phyloP scores from a whole-genome alignment of 306 rosid genomes.

The Pyrus bretschneideri region DNA sequence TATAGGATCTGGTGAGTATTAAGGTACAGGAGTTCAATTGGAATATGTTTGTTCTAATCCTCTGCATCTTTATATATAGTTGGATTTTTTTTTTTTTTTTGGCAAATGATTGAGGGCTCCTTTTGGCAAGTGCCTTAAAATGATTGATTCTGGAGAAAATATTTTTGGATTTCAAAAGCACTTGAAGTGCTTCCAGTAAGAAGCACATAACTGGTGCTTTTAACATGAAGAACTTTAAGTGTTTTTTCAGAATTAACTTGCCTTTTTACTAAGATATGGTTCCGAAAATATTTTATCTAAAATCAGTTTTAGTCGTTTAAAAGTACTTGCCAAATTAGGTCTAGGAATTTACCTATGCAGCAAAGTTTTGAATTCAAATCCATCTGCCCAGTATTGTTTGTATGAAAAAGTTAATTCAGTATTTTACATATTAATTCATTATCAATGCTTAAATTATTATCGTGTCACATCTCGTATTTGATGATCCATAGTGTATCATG shows the following conservation, averaged over 20 bases:
- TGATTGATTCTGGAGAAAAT: too few species aligned
- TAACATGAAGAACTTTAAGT: too few species aligned
- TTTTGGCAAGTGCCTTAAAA: too few species aligned
- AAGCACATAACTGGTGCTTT: too few species aligned
- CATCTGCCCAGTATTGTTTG: neutral
- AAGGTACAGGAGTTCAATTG: neutral
- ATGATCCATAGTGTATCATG: neutral
- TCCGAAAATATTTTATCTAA: too few species aligned
- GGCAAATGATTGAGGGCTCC: neutral
- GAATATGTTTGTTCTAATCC: neutral
- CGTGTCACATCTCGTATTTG: neutral
- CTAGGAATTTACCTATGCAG: neutral
- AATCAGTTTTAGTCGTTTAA: too few species aligned
- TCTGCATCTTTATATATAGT: neutral
- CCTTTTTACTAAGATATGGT: too few species aligned
- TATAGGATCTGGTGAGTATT: neutral
- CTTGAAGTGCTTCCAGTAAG: too few species aligned
- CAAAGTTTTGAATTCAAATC: neutral
- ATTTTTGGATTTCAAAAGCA: too few species aligned
- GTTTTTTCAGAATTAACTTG: too few species aligned
- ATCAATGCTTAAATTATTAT: neutral
- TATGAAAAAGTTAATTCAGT: too few species aligned
- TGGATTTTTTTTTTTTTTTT: neutral
- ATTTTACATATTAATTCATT: neutral
- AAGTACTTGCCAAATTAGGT: too few species aligned